Evolutionary conservation across 225 moss, liverwort and hornwort genomes (phyloP), one percentile per base, ranked within the genome.

Genomic region (Takakia lepidozioides): DNA sequence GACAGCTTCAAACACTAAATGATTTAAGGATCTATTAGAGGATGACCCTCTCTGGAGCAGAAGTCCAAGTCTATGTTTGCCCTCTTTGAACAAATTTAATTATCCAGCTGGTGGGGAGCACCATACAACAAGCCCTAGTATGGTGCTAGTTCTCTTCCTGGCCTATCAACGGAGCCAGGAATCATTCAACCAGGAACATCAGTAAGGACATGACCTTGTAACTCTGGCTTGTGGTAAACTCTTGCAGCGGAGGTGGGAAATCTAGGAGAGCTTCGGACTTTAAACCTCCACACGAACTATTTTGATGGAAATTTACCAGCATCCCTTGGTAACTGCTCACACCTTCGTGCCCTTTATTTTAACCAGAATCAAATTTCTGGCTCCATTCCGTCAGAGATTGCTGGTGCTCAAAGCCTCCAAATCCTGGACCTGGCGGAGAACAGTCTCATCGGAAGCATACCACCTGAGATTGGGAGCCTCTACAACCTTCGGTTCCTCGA

Each of bases 221-320:
- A 11, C 8, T 32, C 11, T 32, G 7, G 32, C n/a, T 7, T 32
- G 7, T 32, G 7, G 32, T 7, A 6, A 6, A 6, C 11, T 32
- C 30, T 32, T 61, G 60, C 76, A 77, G 76, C 56, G 48, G 62
- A 25, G 13, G 25, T 67, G 15, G 76, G 76, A 29, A 62, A 49
- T 43, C 32, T 71, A 32, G 71, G 51, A 16, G 28, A 41, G 27
- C 63, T 77, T 22, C 71, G 58, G 9, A 63, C 60, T 37, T 54
- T 77, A 41, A 77, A 63, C 48, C 62, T 77, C 15, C 76, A 67
- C 21, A 58, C 62, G 24, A 77, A 77, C 24, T 50, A 51, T 7
- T 71, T 77, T 27, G 63, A 19, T 35, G 76, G 76, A 25, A 45
- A 52, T 19, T 42, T 77, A 18, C 76, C 76, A 13, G 17, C 50